Base-by-base conservation (phyloP, 1,139 yeast species). In the Pichia sp. region DNA sequence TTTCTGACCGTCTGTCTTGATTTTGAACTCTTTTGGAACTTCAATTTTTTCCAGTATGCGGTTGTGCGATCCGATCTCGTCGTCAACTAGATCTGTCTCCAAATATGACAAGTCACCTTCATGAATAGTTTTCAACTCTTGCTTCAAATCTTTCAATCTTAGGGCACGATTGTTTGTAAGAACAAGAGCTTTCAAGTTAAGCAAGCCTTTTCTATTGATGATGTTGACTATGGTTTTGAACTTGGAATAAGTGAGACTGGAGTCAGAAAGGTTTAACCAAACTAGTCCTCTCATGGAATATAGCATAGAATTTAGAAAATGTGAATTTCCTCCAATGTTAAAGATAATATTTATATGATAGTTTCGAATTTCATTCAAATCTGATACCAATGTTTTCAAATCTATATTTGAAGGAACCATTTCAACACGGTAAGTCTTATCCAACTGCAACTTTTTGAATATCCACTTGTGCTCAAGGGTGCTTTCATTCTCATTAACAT, bases 321-420 rank as follows among this genome's bases (percentile, higher is more conserved):
- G 41, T 16, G 35, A 27, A 29, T 37, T 38, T 5, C 38, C 32
- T 3, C 43, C 44, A 6, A 48, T 29, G 33, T 50, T 48, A 27
- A 50, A 41, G 1, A 50, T 16, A 3, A 48, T 33, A 27, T 39
- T 31, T 35, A 23, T 41, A 4, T n/a, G 8, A 29, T 28, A 33
- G 11, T 32, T 11, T 6, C 7, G 10, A 31, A 50, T 9, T 23
- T 44, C 44, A 36, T 43, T 42, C 16, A 46, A 29, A 34, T 50
- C 51, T n/a, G 28, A 28, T 3, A 45, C 46, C 5, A 50, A 34
- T 1, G 37, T 44, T 5, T 10, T n/a, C 10, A 50, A 23, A 27
- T 48, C 47, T 29, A 50, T 33, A 39, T 50, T 50, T 11, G 29
- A 40, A 3, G 52, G 49, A 27, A 50, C 27, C 40, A 43, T 43